Evolutionary conservation across 139 green algal species (phyloP), one percentile per base, ranked within the genome.

Genomic region (Chlamydomonas schloesseri): DNA sequence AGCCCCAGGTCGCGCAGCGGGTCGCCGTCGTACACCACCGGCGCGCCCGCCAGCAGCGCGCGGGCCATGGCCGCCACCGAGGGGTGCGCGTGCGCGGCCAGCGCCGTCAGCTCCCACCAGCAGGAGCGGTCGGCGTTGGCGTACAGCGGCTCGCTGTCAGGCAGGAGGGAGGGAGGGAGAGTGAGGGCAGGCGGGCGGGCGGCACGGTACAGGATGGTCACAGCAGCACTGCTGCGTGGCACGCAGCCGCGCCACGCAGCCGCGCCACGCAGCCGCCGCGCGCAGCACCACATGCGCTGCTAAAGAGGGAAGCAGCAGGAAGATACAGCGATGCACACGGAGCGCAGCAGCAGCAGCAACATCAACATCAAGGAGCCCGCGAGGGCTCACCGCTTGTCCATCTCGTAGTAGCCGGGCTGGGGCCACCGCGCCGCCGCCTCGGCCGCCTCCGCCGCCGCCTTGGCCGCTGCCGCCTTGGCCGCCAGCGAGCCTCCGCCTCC

Each of bases 51-150:
- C 81, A 99, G 92, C 72, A 99, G 92, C 17, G 93, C 94, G 76
- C 93, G 87, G 1, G 97, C 95, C 91, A 99, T 97, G 55, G 96
- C 95, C 1, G 94, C 90, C 29, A 98, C 97, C 0, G 90, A 96
- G 31, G 97, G 97, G 89, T 99, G 97, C 50, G 89, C 86, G 89
- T 99, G 97, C 8, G n/a, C 29, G 1, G 96, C 93, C 33, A 99
- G 93, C 42, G 73, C 62, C 13, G 73, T 82, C 47, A 99, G 94
- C 94, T 99, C 97, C 97, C 97, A 99, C 89, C 93, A 97, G 90
- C 95, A 97, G 3, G 87, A 84, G 2, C 83, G 83, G 55, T 98
- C 96, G 2, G 96, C 97, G 24, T 87, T 73, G 31, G 89, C 87
- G 88, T 95, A 97, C 78, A 93, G 76, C 0, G 97, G 96, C 76